Percentiles rank a stretch among this genome's conserved stretches.
phyloP scores from a whole-genome alignment of 2,329 filamentous ascomycete species.

The Zymoseptoria pseudotritici region DNA sequence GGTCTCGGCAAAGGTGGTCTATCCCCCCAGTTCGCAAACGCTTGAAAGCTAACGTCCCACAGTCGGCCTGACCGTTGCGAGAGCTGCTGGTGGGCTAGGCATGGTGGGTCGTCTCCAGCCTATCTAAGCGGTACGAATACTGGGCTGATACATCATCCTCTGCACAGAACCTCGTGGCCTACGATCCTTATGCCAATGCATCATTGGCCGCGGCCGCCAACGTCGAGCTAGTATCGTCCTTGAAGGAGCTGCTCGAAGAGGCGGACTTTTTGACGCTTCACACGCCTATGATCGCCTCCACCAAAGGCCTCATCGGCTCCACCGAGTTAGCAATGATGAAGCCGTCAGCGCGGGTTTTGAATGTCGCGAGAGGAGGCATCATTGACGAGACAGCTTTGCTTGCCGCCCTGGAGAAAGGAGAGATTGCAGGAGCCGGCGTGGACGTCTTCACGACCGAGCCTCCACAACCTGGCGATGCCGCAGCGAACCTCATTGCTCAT shows the following conservation, averaged over 20 bases:
- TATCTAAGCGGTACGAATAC: not conserved
- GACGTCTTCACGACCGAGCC: conserved; percentile 72
- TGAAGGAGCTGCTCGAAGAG: conserved; percentile 50
- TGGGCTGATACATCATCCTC: not conserved
- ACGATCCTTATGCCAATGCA: conserved; percentile 70
- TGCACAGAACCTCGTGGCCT: conserved; percentile 52
- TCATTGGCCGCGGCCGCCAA: conserved; percentile 63
- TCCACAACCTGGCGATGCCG: conserved; percentile 51
- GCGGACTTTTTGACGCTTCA: conserved; percentile 76
- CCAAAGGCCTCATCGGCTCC: conserved; percentile 63
- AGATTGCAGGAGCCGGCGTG: conserved; percentile 68
- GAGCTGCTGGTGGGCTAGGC: conserved; percentile 68
- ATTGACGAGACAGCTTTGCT: conserved; percentile 70
- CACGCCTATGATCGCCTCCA: conserved; percentile 70
- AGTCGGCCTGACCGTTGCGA: conserved; percentile 70
- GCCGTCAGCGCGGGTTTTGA: conserved; percentile 63
- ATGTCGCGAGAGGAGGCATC: conserved; percentile 72
- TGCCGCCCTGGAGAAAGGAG: conserved; percentile 60
- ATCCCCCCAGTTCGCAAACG: not conserved
- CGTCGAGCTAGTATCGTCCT: conserved; percentile 38
- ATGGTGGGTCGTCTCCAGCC: conserved; percentile 43
- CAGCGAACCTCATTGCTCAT: conserved; percentile 58
- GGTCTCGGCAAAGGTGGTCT: conserved; percentile 65
- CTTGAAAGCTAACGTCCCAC: conserved; percentile 7
- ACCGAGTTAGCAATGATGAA: conserved; percentile 66